These are phyloP conservation scores for Marvania coccoides DNA, from an alignment of 139 green algal species.

Conservation along the genomic window DNA sequence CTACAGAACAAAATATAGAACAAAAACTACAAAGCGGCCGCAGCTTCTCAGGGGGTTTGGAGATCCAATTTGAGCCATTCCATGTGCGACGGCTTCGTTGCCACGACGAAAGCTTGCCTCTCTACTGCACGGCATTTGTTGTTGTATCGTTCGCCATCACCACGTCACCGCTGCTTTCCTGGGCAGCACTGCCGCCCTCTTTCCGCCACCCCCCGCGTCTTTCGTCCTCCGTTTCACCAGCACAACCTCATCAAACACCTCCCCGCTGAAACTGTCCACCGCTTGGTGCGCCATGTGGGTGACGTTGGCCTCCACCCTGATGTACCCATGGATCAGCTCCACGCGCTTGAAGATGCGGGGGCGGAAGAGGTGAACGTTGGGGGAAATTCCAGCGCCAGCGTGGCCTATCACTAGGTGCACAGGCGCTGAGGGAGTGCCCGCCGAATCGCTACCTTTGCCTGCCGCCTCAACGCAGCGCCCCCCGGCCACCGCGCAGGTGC, in stretches of 20 bases:
- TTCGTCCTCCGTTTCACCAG: not conserved
- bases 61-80: too few relatives aligned
- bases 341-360: conserved; percentile 11
- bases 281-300: conserved; percentile 11
- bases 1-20: too few relatives aligned
- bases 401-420: conserved; percentile 21
- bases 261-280: not conserved
- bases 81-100: too few relatives aligned
- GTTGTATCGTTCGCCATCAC: too few relatives aligned
- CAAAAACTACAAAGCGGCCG: too few relatives aligned
- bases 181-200: too few relatives aligned
- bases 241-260: not conserved
- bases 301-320: conserved; percentile 12
- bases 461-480: conserved; percentile 1
- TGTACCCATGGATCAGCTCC: conserved; percentile 15
- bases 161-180: too few relatives aligned
- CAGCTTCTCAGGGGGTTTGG: too few relatives aligned
- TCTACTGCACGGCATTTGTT: too few relatives aligned
- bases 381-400: conserved; percentile 7
- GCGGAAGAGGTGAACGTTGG: conserved; percentile 9
- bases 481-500: conserved; percentile 36
- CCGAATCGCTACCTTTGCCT: not conserved
- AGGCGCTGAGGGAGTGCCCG: not conserved
- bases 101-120: too few relatives aligned
- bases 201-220: too few relatives aligned